Evolutionary conservation across 805 yeast species (phyloP), one percentile per base, ranked within the genome.

Genomic region (Schwanniomyces sp.): DNA sequence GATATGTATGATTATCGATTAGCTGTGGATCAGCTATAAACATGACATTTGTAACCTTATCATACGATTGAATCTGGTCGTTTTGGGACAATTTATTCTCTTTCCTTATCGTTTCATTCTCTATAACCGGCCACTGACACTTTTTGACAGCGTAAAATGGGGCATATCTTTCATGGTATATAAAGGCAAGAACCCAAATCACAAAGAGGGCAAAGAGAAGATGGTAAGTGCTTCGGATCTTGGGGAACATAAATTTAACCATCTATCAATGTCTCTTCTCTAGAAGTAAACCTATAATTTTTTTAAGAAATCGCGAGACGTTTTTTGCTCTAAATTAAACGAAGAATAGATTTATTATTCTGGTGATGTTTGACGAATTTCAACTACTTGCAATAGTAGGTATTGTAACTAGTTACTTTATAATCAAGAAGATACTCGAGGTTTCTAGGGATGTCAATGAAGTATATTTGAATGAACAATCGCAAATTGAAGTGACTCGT

Each of bases 401-500:
- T 4, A 45, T 59, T 1, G 34, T 61, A 5, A 56, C 49, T 11
- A 48, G 58, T 18, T 53, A 58, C 38, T 50, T 54, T 47, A 28
- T 55, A 18, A 62, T 59, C 51, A 49, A 52, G 27, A 55, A 54
- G 48, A 58, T 62, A 41, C 48, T 69, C 10, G 67, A 73, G 16
- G 63, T 66, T 43, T 55, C 75, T 32, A 74, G 77, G 44, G 91
- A 86, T 55, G 78, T 84, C 25, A 79, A 79, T 46, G 80, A 79
- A 40, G 65, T 80, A 29, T 85, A 85, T 10, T 66, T 85, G 28
- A 62, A 67, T 32, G 78, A 81, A 54, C 97, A 91, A 63, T 78
- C 95, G 1, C 74, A 82, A 17, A 66, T 85, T 29, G 79, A 86
- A 2, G 67, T 83, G 5, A 84, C 88, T 1, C 73, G 96, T n/a